Percentiles rank a stretch among this genome's conserved stretches.
phyloP scores from a whole-genome alignment of 768 basidiomycete genomes.

The Podaxis pistillaris region DNA sequence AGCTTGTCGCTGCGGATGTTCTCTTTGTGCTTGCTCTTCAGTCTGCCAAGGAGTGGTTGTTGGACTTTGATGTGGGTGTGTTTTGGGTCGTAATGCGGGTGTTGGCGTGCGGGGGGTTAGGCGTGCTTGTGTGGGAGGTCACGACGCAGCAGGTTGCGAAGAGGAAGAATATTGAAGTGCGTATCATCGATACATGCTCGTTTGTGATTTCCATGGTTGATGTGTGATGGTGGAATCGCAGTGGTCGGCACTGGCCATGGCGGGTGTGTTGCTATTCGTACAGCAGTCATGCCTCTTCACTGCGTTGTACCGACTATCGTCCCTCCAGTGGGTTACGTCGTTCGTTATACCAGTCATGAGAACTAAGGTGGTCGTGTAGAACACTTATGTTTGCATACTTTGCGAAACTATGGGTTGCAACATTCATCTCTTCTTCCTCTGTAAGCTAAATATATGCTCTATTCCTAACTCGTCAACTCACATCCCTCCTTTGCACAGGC shows the following conservation, averaged over 20 bases:
- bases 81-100: conserved; percentile 78
- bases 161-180: conserved; percentile 59
- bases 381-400: conserved; percentile 71
- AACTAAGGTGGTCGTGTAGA: conserved; percentile 32
- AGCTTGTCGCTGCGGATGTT: conserved; percentile 58
- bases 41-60: conserved; percentile 64
- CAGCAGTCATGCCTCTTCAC: conserved; percentile 68
- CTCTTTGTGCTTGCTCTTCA: conserved; percentile 63
- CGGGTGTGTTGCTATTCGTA: conserved; percentile 65
- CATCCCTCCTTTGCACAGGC: conserved; percentile 33
- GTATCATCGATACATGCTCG: conserved; percentile 19
- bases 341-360: background rate
- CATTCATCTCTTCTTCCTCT: conserved; percentile 46
- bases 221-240: conserved; percentile 24
- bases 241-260: conserved; percentile 72
- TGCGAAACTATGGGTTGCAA: conserved; percentile 63
- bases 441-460: conserved; percentile 32
- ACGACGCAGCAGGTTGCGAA: conserved; percentile 52
- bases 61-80: conserved; percentile 64
- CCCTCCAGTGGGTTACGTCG: conserved; percentile 50
- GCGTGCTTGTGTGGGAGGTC: conserved; percentile 59
- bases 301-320: conserved; percentile 65
- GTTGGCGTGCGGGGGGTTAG: conserved; percentile 69
- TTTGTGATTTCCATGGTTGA: conserved; percentile 12
- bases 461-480: background rate